These are phyloP conservation scores for Tolypocladium tundrense DNA, from an alignment of 2,329 filamentous ascomycete species.

Conservation along the genomic window DNA sequence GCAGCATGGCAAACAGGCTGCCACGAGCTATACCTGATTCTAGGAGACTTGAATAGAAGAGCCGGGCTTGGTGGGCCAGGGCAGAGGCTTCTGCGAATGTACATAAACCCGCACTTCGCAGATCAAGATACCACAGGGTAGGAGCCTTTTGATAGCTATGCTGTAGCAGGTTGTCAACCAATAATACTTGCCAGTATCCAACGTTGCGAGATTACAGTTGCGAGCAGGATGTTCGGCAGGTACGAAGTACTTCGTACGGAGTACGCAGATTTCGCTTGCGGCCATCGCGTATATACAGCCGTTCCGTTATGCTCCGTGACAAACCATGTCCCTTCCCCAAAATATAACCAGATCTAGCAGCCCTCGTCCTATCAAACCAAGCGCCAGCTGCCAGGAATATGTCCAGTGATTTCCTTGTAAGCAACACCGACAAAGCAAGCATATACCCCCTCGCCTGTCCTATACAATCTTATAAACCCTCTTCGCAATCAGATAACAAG, in stretches of 20 bases:
- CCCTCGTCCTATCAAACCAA: not conserved
- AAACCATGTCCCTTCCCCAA: not conserved
- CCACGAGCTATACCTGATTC: not conserved
- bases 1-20: not conserved
- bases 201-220: no score
- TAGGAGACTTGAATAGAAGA: not conserved
- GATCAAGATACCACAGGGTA: not conserved
- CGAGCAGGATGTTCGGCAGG: no score
- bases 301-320: not conserved
- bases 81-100: not conserved
- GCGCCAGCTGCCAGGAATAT: not conserved
- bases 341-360: not conserved
- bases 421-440: not conserved
- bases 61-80: no score
- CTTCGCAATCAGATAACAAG: constrained; percentile 75
- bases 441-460: not conserved
- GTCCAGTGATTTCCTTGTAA: not conserved
- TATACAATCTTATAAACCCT: constrained; percentile 72
- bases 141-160: not conserved
- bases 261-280: no score
- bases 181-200: no score
- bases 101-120: not conserved
- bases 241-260: no score
- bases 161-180: not conserved
- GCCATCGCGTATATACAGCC: not conserved